These are phyloP conservation scores for Drechslerella coelobrocha DNA, from an alignment of 2,329 filamentous ascomycete genomes.

Conservation along the genomic window DNA sequence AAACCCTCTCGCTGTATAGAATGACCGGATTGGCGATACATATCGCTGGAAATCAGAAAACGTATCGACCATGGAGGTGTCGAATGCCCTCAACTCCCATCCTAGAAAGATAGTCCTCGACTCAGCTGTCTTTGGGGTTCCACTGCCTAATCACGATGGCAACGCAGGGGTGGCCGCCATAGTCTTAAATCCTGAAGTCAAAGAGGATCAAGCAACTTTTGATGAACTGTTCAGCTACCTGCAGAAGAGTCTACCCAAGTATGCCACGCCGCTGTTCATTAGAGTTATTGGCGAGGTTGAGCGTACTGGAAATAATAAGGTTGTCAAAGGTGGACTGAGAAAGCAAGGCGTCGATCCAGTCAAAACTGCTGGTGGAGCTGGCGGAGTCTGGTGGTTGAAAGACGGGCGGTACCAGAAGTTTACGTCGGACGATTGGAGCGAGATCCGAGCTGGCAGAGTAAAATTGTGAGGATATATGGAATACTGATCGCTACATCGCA, in stretches of 20 bases:
- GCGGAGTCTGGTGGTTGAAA: conserved; percentile 70
- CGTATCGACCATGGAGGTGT: conserved; percentile 80
- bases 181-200: conserved; percentile 61
- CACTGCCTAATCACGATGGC: conserved; percentile 80
- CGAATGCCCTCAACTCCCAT: conserved; percentile 74
- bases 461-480: conserved; percentile 69
- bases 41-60: conserved; percentile 86
- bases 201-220: conserved; percentile 62
- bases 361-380: conserved; percentile 59
- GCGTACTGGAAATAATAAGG: conserved; percentile 82
- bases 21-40: conserved; percentile 77
- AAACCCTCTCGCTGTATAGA: conserved; percentile 13
- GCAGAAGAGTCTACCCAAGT: conserved; percentile 69
- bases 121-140: conserved; percentile 85
- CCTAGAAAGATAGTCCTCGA: conserved; percentile 67
- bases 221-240: conserved; percentile 69
- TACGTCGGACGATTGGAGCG: conserved; percentile 70
- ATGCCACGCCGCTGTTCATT: conserved; percentile 79
- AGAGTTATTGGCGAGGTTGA: conserved; percentile 67
- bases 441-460: conserved; percentile 70
- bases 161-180: conserved; percentile 81
- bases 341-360: conserved; percentile 74
- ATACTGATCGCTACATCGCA: too few species aligned
- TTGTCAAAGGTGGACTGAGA: conserved; percentile 79
- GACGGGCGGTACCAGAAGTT: conserved; percentile 73